Evolutionary conservation across 1,284 basidiomycete genomes (phyloP), one percentile per base, ranked within the genome.

Genomic region (Cutaneotrichosporon sp.): DNA sequence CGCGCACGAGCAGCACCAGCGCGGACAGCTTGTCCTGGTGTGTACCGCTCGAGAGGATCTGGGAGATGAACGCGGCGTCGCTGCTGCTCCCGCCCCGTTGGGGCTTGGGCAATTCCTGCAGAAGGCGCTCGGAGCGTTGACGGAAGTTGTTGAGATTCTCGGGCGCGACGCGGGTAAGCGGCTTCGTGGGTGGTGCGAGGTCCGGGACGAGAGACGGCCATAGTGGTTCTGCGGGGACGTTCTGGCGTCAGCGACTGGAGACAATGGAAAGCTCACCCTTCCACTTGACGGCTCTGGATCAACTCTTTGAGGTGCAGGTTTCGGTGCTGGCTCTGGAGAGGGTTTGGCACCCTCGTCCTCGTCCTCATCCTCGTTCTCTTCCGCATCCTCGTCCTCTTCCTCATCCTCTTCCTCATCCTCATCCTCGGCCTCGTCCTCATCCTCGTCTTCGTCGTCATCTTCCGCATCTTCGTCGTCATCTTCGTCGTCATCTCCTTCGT

Each of bases 21-120:
- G 96, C 96, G 53, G 90, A 91, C 2, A 98, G 84, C 57, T 90
- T 82, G 72, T 98, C 96, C 22, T 90, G 90, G 19, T 97, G 82
- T 2, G 96, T 98, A 61, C 92, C 93, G 43, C 84, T 84, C 26
- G 84, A 79, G 20, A 94, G 82, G 49, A 97, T 87, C 61, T 88
- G 87, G 46, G 84, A 80, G 49, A 96, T 79, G 76, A 97, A 97
- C 5, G 79, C 79, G 8, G 82, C 80, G 70, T 96, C 91, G 0
- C 88, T 83, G 1, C 83, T 71, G 6, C 71, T 72, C 4, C 61
- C 62, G 19, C 65, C 60, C 20, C 68, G 62, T 41, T 63, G 46
- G 17, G 68, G 64, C 14, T 69, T 60, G 17, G 69, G 63, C 24
- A 71, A 61, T 51, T 62, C 59, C 10, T 60, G 51, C 32, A 74